Conservation (phyloP, 116 monocot genomes). For the Posidonia oceanica region DNA sequence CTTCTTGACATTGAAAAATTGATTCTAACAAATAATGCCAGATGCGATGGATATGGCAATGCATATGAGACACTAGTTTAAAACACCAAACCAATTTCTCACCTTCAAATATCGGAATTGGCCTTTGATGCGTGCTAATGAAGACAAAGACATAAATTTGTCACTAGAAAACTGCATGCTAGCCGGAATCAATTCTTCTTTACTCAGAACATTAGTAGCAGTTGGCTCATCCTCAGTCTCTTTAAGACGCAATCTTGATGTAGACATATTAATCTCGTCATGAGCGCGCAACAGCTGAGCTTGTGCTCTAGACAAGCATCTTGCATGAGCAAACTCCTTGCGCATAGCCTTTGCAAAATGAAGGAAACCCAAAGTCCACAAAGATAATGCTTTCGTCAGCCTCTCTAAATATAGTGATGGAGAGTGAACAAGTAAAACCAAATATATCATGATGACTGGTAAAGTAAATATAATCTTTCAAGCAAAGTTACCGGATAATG, state of each 20-base stretch:
- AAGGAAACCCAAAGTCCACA: not conserved
- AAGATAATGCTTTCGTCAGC: not conserved
- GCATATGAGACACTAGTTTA: too few relatives aligned
- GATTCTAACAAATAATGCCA: too few relatives aligned
- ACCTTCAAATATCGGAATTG: conserved; percentile 96
- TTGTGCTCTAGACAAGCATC: conserved; percentile 64
- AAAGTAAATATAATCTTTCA: too few relatives aligned
- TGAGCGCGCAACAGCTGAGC: conserved; percentile 72
- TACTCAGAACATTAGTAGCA: conserved; percentile 51
- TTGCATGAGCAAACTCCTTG: conserved; percentile 79
- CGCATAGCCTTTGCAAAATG: conserved; percentile 68
- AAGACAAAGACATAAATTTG: conserved; percentile 53
- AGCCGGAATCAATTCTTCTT: conserved; percentile 55
- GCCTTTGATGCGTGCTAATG: conserved; percentile 61
- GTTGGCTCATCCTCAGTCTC: conserved; percentile 55
- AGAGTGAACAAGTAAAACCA: not conserved
- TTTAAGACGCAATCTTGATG: conserved; percentile 62
- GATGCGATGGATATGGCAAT: too few relatives aligned
- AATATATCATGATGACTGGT: too few relatives aligned
- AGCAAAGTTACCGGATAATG: too few relatives aligned
- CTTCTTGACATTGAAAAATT: too few relatives aligned
- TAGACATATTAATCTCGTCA: conserved; percentile 85
- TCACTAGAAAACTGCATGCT: conserved; percentile 77
- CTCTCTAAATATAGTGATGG: not conserved
- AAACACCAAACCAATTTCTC: not conserved